Evolutionary conservation across 1,284 basidiomycete genomes (phyloP), one percentile per base, ranked within the genome.

Genomic region (Cystobasidium sp.): DNA sequence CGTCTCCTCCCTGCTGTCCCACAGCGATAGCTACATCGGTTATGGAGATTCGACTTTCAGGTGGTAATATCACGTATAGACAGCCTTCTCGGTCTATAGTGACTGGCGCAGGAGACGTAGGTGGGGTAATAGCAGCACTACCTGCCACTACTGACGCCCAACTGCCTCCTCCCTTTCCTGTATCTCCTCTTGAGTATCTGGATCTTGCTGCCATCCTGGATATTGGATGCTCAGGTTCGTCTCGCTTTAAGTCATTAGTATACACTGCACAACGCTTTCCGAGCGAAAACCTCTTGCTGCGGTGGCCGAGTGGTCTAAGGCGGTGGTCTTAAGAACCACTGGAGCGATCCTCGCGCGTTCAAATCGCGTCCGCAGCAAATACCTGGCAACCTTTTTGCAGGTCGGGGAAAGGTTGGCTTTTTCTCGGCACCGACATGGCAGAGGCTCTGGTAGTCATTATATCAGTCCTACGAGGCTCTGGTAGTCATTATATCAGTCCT

Each of bases 261-360:
- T n/a, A n/a, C n/a, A n/a, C n/a, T n/a, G n/a, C n/a, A n/a, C n/a
- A n/a, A n/a, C n/a, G n/a, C n/a, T n/a, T n/a, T n/a, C n/a, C n/a
- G n/a, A n/a, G n/a, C n/a, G n/a, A n/a, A n/a, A n/a, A 51, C 49
- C 49, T 16, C 2, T 3, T 20, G 61, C 44, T 47, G 43, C 61
- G 61, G 47, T 63, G 61, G 61, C 61, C 61, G 61, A 63, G 61
- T 63, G 61, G 43, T 41, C 47, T 63, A 63, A 63, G 61, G 61
- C 61, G 61, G 47, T 51, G 61, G 61, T 63, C 61, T 63, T 63
- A 63, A 63, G 61, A 63, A 63, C 61, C 61, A 51, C 47, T 63
- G 61, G 61, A 63, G 61, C 61, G 47, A 63, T 63, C 61, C 47
- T 63, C 61, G 61, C 61, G 43, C 44, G 61, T 63, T 63, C 61